Percentiles rank a stretch among this genome's conserved stretches.
These are phyloP conservation scores for Phytopythium aichiense DNA, from an alignment of 352 stramenopile genomes.

Conservation along the genomic window DNA sequence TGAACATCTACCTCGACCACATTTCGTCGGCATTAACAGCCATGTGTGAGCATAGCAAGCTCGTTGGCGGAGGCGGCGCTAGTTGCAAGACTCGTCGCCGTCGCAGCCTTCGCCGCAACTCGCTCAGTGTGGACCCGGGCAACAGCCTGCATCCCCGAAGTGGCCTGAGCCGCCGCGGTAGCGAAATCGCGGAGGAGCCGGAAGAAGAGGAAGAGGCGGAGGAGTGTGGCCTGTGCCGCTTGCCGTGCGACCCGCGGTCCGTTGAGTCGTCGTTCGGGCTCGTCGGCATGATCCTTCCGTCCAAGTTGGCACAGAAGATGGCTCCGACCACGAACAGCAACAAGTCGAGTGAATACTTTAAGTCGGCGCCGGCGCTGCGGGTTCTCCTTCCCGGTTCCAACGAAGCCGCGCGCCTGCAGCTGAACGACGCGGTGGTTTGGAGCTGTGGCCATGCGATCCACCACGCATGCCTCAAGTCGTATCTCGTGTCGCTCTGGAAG, in stretches of 20 bases:
- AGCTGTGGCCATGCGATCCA: conserved; percentile 75
- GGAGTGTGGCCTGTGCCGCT: conserved; percentile 63
- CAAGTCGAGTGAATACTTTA: not conserved
- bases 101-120: conserved; percentile 21
- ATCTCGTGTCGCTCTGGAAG: conserved; percentile 67
- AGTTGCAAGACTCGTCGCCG: conserved; percentile 29
- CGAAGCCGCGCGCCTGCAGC: conserved; percentile 29
- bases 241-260: conserved; percentile 40
- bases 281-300: conserved; percentile 68
- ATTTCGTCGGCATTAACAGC: conserved; percentile 56
- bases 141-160: not conserved
- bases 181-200: not conserved
- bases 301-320: conserved; percentile 41
- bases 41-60: conserved; percentile 44
- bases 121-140: conserved; percentile 3
- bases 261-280: conserved; percentile 53
- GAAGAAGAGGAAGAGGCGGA: conserved; percentile 25
- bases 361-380: conserved; percentile 15
- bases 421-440: conserved; percentile 50
- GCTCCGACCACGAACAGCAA: conserved; percentile 8
- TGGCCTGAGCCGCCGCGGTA: not conserved
- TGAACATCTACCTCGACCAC: conserved; percentile 66
- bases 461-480: conserved; percentile 61
- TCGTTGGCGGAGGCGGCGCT: not conserved
- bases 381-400: conserved; percentile 24